These are phyloP conservation scores for Phialemonium atrogriseum DNA, from an alignment of 2,329 filamentous ascomycete species.

Conservation along the genomic window DNA sequence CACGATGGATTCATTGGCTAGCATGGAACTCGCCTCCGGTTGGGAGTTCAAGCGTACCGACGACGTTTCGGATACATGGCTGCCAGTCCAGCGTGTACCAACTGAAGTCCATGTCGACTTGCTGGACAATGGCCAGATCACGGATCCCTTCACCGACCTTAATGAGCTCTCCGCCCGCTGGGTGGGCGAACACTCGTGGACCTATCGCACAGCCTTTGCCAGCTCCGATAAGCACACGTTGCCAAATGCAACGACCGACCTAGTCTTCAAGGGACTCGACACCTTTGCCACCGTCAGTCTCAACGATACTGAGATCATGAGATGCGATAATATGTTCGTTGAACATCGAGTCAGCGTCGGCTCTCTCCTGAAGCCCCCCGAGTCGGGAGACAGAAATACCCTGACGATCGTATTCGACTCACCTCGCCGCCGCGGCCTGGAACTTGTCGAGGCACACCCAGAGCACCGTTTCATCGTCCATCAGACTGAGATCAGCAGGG, in stretches of 20 bases:
- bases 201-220: slow-evolving; percentile 37
- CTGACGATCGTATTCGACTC: slow-evolving; percentile 51
- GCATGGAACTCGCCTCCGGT: no score
- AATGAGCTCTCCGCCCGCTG: slow-evolving; percentile 54
- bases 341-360: slow-evolving; percentile 46
- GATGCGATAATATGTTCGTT: slow-evolving; percentile 58
- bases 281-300: slow-evolving; percentile 52
- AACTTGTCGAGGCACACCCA: slow-evolving; percentile 11
- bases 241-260: slow-evolving; percentile 25
- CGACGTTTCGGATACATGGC: slow-evolving; percentile 7
- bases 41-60: not conserved
- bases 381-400: slow-evolving; percentile 24
- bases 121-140: slow-evolving; percentile 21
- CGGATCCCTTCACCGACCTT: slow-evolving; percentile 50
- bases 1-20: no score
- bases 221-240: slow-evolving; percentile 8
- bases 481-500: slow-evolving; percentile 33
- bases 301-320: slow-evolving; percentile 43
- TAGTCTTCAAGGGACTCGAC: slow-evolving; percentile 57
- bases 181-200: slow-evolving; percentile 55
- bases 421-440: slow-evolving; percentile 21
- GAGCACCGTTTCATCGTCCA: slow-evolving; percentile 37
- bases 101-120: slow-evolving; percentile 14
- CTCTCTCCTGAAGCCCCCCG: slow-evolving; percentile 22
- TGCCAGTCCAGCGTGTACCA: slow-evolving; percentile 8